Evolutionary conservation across 139 green algal species (phyloP).

Genomic region (Pseudopediastrum boryanum): DNA sequence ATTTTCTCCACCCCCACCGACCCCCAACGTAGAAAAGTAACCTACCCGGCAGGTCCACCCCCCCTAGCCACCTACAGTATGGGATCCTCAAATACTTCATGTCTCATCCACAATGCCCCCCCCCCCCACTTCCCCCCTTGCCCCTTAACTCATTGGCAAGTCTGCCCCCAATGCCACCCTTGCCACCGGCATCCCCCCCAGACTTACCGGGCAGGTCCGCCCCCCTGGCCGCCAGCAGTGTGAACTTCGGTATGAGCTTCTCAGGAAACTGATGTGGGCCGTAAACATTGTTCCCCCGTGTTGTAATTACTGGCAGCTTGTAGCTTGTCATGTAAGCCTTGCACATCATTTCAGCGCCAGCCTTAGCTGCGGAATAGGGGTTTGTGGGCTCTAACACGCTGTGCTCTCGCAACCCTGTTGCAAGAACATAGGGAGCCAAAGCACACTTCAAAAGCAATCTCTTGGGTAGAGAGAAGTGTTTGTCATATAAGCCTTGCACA

Average conservation of each 20-base stretch:
- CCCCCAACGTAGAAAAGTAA: too few relatives aligned
- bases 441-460: too few relatives aligned
- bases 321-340: slow-evolving; percentile 89
- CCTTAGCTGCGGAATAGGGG: slow-evolving; percentile 98
- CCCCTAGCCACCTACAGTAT: too few relatives aligned
- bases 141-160: too few relatives aligned
- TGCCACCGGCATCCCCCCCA: too few relatives aligned
- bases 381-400: slow-evolving; percentile 94
- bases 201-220: slow-evolving; percentile 56
- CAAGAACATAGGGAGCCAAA: slow-evolving; percentile 1
- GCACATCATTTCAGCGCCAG: slow-evolving; percentile 98
- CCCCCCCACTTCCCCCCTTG: too few relatives aligned
- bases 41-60: too few relatives aligned
- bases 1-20: too few relatives aligned
- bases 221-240: background rate
- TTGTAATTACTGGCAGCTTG: slow-evolving; percentile 93
- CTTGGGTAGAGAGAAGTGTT: too few relatives aligned
- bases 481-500: slow-evolving; percentile 88
- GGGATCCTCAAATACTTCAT: too few relatives aligned
- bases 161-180: too few relatives aligned
- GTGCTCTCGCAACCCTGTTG: slow-evolving; percentile 75
- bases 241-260: slow-evolving; percentile 88
- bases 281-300: slow-evolving; percentile 99
- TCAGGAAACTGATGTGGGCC: slow-evolving; percentile 95
- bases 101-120: too few relatives aligned